These are phyloP conservation scores for Thecamonas trahens DNA, from an alignment of 78 protist species.

Conservation along the genomic window DNA sequence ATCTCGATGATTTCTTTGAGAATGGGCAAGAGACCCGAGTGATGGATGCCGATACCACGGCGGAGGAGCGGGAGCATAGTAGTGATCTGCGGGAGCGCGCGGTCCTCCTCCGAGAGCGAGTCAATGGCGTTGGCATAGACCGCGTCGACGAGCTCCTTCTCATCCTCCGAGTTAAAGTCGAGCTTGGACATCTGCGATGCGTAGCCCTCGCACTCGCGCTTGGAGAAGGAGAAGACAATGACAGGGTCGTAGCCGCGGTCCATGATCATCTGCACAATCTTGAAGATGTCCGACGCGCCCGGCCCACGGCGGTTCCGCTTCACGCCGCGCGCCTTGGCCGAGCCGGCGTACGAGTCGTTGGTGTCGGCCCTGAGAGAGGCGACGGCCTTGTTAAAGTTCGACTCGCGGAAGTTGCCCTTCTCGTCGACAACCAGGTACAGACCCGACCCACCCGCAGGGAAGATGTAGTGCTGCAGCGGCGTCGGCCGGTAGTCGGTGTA, in stretches of 20 bases:
- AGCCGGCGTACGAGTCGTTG: background rate
- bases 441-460: no score
- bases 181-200: conserved; percentile 42
- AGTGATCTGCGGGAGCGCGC: conserved; percentile 57
- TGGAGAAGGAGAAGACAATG: conserved; percentile 76
- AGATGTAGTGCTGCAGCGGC: conserved; percentile 79
- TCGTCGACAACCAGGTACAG: conserved; percentile 76
- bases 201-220: conserved; percentile 63
- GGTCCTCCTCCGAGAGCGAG: conserved; percentile 41
- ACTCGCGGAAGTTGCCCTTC: conserved; percentile 60
- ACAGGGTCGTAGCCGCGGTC: conserved; percentile 71
- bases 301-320: background rate
- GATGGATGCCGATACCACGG: conserved; percentile 94
- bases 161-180: conserved; percentile 39
- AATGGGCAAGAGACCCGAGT: conserved; percentile 94
- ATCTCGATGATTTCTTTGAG: conserved; percentile 89
- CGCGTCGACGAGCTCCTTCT: conserved; percentile 49
- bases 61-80: conserved; percentile 42
- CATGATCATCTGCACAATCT: conserved; percentile 78
- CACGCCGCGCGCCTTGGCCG: background rate
- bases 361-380: conserved; percentile 6
- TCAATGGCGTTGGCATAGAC: conserved; percentile 76
- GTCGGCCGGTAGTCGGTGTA: conserved; percentile 77
- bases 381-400: conserved; percentile 55
- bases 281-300: conserved; percentile 46